These are phyloP conservation scores for Saccharum hybrid DNA, from an alignment of 202 grass and related monocot genomes.

Conservation along the genomic window DNA sequence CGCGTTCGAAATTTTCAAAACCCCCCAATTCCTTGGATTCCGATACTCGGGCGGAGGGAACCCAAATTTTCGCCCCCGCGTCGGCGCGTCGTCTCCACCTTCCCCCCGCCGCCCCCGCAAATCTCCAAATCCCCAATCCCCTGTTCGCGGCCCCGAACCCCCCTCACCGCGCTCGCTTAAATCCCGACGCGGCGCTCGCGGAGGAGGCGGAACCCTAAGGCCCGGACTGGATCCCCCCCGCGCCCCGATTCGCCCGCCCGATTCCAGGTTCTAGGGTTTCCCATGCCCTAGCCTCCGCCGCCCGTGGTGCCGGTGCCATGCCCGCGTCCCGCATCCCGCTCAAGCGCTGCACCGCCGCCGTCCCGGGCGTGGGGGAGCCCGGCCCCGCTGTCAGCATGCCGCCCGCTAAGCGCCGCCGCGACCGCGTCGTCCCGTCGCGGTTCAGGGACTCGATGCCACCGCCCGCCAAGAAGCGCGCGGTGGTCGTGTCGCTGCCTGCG, in stretches of 20 bases:
- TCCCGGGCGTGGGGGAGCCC: slow-evolving; percentile 39
- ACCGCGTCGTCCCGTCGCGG: slow-evolving; percentile 58
- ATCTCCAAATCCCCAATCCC: slow-evolving; percentile 33
- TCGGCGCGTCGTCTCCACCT: slow-evolving; percentile 13
- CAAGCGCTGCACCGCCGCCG: slow-evolving; percentile 64
- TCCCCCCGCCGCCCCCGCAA: neutral
- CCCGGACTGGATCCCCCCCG: slow-evolving; percentile 9
- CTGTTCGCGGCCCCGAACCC: neutral
- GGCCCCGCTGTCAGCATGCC: slow-evolving; percentile 27
- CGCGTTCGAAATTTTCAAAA: slow-evolving; percentile 59
- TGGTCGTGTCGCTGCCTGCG: neutral
- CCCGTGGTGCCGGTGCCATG: slow-evolving; percentile 31
- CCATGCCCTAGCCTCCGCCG: slow-evolving; percentile 39
- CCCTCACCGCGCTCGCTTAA: neutral
- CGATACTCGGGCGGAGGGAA: slow-evolving; percentile 44
- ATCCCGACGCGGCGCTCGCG: slow-evolving; percentile 9
- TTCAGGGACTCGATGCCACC: slow-evolving; percentile 51
- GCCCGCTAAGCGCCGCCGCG: slow-evolving; percentile 53
- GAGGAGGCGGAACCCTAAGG: slow-evolving; percentile 43
- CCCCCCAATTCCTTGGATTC: slow-evolving; percentile 40
- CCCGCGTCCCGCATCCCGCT: slow-evolving; percentile 60
- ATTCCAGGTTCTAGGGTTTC: slow-evolving; percentile 32
- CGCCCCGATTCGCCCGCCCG: slow-evolving; percentile 11
- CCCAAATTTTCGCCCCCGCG: slow-evolving; percentile 39
- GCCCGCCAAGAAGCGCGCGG: slow-evolving; percentile 47